Percentiles rank a stretch among this genome's conserved stretches.
Conservation (phyloP, 2,329 filamentous ascomycete species). For the Calonectria hawksworthii region DNA sequence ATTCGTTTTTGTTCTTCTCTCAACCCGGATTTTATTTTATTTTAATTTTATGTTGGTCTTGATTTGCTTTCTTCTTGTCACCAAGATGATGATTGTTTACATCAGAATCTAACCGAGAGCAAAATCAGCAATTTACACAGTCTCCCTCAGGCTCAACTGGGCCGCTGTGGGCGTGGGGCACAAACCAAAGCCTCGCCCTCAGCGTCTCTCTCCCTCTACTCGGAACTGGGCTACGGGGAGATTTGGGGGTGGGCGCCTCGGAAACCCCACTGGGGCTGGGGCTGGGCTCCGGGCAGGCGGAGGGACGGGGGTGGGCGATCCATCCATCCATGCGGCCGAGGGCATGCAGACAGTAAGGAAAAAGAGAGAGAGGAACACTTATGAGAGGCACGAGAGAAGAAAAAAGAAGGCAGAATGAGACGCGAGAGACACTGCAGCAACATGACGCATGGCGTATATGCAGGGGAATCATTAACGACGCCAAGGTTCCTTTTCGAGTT, state of each 20-base stretch:
- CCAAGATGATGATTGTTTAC: not conserved
- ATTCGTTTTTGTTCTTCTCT: not conserved
- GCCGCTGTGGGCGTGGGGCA: not conserved
- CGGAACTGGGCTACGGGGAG: slow-evolving; percentile 20
- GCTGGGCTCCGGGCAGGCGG: slow-evolving; percentile 44
- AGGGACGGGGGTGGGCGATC: slow-evolving; percentile 41
- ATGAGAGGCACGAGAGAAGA: not conserved
- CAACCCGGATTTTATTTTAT: too few species aligned
- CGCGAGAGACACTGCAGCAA: not conserved
- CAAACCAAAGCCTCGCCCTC: not conserved
- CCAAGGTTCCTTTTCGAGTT: not conserved
- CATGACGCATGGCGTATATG: not conserved
- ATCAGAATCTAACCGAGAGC: not conserved
- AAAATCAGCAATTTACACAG: not conserved
- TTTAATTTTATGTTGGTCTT: too few species aligned
- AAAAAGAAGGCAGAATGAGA: not conserved
- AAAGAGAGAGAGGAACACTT: not conserved
- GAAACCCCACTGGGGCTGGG: slow-evolving; percentile 24
- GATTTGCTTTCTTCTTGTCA: not conserved
- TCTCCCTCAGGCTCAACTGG: not conserved
- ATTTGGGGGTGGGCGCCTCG: slow-evolving; percentile 20
- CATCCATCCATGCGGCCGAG: slow-evolving; percentile 45
- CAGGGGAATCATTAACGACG: not conserved
- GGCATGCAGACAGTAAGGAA: not conserved
- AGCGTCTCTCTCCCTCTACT: not conserved